Conservation (phyloP, 768 basidiomycete species). For the Piloderma croceum region DNA sequence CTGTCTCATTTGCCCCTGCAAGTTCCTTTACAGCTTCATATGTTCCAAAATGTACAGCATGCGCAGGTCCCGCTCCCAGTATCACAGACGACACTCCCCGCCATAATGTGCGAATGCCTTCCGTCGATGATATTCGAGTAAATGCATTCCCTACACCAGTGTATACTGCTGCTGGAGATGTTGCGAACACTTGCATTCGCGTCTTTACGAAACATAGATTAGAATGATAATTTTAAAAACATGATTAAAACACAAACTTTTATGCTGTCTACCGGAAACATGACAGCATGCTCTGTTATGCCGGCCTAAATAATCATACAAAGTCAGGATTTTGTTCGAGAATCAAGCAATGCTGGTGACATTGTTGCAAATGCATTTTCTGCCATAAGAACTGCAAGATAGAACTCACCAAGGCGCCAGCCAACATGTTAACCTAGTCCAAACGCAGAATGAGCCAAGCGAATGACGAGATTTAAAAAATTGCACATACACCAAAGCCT, state of each 20-base stretch:
- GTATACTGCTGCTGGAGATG: constrained; percentile 82
- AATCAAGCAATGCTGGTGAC: too few species aligned
- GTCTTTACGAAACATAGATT: constrained; percentile 58
- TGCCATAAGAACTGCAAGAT: constrained; percentile 4
- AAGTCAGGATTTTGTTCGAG: too few species aligned
- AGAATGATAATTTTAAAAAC: neutral
- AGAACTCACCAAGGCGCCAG: constrained; percentile 82
- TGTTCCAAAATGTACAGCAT: constrained; percentile 95
- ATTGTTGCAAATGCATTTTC: constrained; percentile 4
- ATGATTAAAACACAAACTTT: constrained; percentile 57
- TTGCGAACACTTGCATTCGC: constrained; percentile 96
- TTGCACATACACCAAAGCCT: constrained; percentile 61
- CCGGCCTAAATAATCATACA: constrained; percentile 66
- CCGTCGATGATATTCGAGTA: constrained; percentile 87
- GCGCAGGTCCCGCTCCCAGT: constrained; percentile 94
- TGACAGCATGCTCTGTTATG: constrained; percentile 97
- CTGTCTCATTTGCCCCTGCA: constrained; percentile 75
- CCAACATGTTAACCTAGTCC: constrained; percentile 87
- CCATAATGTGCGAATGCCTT: constrained; percentile 90
- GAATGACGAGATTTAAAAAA: constrained; percentile 5
- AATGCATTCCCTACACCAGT: constrained; percentile 88
- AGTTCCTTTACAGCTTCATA: constrained; percentile 94
- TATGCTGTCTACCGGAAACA: constrained; percentile 98
- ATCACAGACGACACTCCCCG: constrained; percentile 94
- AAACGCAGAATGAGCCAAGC: constrained; percentile 11